These are phyloP conservation scores for Grigorovia yakushimaensis DNA, from an alignment of 805 yeast species.

Conservation along the genomic window DNA sequence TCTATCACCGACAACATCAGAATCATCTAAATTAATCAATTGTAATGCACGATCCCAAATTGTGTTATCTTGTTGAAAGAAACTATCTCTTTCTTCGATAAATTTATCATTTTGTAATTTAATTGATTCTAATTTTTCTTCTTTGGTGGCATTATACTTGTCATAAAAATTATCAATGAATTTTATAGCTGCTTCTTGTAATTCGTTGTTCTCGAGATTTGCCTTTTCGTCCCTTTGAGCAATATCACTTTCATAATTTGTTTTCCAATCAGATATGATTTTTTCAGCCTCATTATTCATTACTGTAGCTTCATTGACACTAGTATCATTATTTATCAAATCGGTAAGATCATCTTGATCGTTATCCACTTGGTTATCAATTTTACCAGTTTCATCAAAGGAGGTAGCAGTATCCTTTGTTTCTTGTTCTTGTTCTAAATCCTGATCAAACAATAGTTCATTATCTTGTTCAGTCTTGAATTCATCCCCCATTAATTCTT, in stretches of 20 bases:
- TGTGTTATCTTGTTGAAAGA: conserved; percentile 61
- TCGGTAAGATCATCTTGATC: conserved; percentile 32
- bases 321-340: conserved; percentile 18
- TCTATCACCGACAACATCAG: conserved; percentile 37
- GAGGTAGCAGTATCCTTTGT: too few relatives aligned
- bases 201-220: conserved; percentile 49
- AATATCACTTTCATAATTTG: conserved; percentile 69
- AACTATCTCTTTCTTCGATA: conserved; percentile 64
- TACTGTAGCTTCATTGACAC: conserved; percentile 13
- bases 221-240: conserved; percentile 68
- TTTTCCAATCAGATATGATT: conserved; percentile 58
- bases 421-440: neutral
- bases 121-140: conserved; percentile 53
- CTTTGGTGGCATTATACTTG: conserved; percentile 77
- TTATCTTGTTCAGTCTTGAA: conserved; percentile 57
- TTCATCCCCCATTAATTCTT: conserved; percentile 59
- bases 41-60: conserved; percentile 69
- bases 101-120: conserved; percentile 62
- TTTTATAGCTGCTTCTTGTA: conserved; percentile 66
- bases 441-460: conserved; percentile 27
- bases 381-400: conserved; percentile 16
- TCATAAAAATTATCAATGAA: conserved; percentile 89
- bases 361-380: conserved; percentile 23
- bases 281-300: conserved; percentile 34
- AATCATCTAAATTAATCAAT: conserved; percentile 36